Base-by-base conservation (phyloP, 768 basidiomycete genomes). In the Hortiboletus flavorubellus region DNA sequence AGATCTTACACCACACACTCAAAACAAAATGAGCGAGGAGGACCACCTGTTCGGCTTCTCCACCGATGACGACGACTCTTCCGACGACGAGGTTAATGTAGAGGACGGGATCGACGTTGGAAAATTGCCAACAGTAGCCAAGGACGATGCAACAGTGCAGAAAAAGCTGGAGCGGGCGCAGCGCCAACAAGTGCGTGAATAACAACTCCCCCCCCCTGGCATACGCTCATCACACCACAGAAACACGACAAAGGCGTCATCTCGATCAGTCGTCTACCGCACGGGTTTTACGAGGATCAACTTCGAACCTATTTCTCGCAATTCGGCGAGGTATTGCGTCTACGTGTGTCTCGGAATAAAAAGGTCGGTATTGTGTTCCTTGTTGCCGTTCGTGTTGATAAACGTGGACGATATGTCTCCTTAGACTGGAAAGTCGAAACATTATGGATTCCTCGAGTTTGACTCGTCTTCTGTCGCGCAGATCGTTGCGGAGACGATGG, bases 401-500 rank as follows among this genome's bases (percentile, higher is more conserved):
- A 49, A 33, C 2, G 2, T 8, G 8, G 15, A 11, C 29, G n/a
- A 23, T 15, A 8, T 14, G 2, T 5, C 4, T 33, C 8, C 3
- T 2, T 60, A 98, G 95, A 96, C 93, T 14, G 97, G 97, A 51
- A 82, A 81, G 59, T 96, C 96, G 44, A 99, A 98, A 73, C 96
- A 98, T 72, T 98, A 96, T 72, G 96, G 85, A 3, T 98, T 96
- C 77, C 78, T 99, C 65, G 96, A 98, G 72, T 97, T 99, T 70
- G 84, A 86, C 51, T 94, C 92, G 41, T 80, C 84, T 18, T 80
- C 87, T 0, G 94, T 98, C 31, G 95, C 97, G 0, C 76, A 94
- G 66, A 98, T 99, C 59, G 97, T 97, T 8, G 88, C 91, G 2
- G 97, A 98, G 66, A 98, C 96, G 43, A 98, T 98, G 97, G 86